These are phyloP conservation scores for Chamaecyparis obtusa DNA, from an alignment of 75 land plant genomes.

Conservation along the genomic window DNA sequence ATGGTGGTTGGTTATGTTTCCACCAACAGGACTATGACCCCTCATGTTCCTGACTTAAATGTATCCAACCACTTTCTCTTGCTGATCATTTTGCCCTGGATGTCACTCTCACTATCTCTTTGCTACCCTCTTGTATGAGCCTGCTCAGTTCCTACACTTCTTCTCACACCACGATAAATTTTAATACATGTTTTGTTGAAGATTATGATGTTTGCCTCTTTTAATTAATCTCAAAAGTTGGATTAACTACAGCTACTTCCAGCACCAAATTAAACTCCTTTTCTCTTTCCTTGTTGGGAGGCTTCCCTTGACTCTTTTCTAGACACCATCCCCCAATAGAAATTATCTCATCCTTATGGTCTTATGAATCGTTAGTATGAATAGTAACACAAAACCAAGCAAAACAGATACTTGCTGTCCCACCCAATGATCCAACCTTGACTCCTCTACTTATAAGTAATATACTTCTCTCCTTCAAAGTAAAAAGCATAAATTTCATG, in stretches of 20 bases:
- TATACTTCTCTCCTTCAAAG: background rate
- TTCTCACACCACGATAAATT: too few species aligned
- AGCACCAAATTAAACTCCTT: background rate
- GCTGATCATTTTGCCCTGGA: background rate
- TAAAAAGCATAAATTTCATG: background rate
- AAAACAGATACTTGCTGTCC: background rate
- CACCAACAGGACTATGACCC: background rate
- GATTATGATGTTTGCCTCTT: too few species aligned
- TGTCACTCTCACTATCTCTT: background rate
- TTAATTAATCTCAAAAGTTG: too few species aligned
- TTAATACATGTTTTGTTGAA: too few species aligned
- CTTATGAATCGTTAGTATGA: background rate
- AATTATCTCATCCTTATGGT: background rate
- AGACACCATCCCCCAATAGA: background rate
- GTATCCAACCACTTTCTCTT: background rate
- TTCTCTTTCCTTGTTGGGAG: background rate
- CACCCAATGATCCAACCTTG: background rate
- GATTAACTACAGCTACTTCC: too few species aligned
- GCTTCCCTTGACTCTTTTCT: background rate
- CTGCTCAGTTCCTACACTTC: background rate
- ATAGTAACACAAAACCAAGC: background rate
- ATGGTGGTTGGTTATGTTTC: background rate
- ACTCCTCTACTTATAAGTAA: background rate
- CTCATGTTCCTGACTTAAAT: too few species aligned
- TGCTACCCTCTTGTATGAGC: background rate